These are phyloP conservation scores for Leccinum fuscescens DNA, from an alignment of 1,284 basidiomycete genomes.

Conservation along the genomic window DNA sequence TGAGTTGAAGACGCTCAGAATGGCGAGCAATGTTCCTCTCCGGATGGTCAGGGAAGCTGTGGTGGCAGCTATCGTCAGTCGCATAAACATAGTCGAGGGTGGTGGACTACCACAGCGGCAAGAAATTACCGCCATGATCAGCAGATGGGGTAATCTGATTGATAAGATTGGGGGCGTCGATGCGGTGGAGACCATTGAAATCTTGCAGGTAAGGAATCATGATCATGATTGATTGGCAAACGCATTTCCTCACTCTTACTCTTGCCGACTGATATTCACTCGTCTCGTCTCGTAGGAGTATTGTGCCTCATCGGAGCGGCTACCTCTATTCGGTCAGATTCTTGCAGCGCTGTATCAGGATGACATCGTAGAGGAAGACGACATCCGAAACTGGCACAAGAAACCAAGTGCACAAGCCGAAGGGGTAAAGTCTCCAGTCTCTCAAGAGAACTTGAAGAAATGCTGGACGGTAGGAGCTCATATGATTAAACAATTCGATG, in stretches of 20 bases:
- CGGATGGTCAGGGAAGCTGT: slow-evolving; percentile 77
- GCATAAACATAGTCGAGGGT: slow-evolving; percentile 56
- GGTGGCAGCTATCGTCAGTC: slow-evolving; percentile 68
- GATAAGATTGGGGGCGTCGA: slow-evolving; percentile 75
- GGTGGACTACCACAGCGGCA: slow-evolving; percentile 53
- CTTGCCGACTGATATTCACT: slow-evolving; percentile 6
- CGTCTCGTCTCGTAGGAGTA: slow-evolving; percentile 43
- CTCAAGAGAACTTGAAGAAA: slow-evolving; percentile 57
- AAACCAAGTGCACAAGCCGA: slow-evolving; percentile 50
- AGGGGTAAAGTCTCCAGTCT: slow-evolving; percentile 39
- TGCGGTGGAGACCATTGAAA: slow-evolving; percentile 67
- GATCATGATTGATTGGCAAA: not conserved
- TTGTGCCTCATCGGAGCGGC: slow-evolving; percentile 58
- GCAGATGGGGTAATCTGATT: slow-evolving; percentile 71
- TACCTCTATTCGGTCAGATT: slow-evolving; percentile 72
- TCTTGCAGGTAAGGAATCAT: slow-evolving; percentile 58
- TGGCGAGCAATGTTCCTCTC: slow-evolving; percentile 89
- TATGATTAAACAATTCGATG: slow-evolving; percentile 77
- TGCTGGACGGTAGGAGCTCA: slow-evolving; percentile 70
- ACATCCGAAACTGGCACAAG: slow-evolving; percentile 70
- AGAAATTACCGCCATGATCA: slow-evolving; percentile 58
- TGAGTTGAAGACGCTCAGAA: slow-evolving; percentile 90
- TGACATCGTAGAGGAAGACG: slow-evolving; percentile 77
- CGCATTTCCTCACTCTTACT: not conserved
- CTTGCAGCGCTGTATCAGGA: slow-evolving; percentile 73